phyloP scores from a whole-genome alignment of 1,284 basidiomycete genomes.

The Papiliotrema terrestris region DNA sequence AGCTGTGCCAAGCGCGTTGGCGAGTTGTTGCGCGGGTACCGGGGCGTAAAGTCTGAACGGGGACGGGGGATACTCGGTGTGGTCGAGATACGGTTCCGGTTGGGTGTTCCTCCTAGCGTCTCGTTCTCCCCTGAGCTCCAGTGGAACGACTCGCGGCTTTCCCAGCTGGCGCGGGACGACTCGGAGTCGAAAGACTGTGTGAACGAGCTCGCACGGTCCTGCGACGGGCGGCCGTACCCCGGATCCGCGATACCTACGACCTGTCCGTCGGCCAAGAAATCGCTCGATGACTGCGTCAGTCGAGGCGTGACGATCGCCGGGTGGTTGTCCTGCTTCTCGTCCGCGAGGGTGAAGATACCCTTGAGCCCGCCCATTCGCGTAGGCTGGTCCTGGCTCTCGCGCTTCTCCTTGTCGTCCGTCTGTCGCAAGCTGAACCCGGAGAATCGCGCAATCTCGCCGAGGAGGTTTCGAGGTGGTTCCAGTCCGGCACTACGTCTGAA shows the following conservation, averaged over 20 bases:
- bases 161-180: conserved; percentile 43
- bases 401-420: conserved; percentile 5
- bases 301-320: conserved; percentile 13
- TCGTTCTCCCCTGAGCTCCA: conserved; percentile 46
- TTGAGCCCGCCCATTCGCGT: conserved; percentile 35
- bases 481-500: conserved; percentile 22
- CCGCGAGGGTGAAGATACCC: conserved; percentile 33
- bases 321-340: conserved; percentile 18
- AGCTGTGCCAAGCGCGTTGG: conserved; percentile 32
- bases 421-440: conserved; percentile 21
- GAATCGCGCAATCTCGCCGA: conserved; percentile 35
- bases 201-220: conserved; percentile 35
- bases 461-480: conserved; percentile 24
- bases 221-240: conserved; percentile 15
- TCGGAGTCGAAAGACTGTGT: conserved; percentile 35
- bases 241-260: conserved; percentile 35
- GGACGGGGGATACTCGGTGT: conserved; percentile 40
- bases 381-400: conserved; percentile 19
- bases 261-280: conserved; percentile 36
- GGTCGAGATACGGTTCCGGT: conserved; percentile 29
- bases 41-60: conserved; percentile 43
- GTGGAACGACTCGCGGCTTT: conserved; percentile 41
- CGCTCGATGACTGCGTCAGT: conserved; percentile 15
- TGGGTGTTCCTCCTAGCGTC: conserved; percentile 10
- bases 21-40: conserved; percentile 42